Evolutionary conservation across 495 filamentous ascomycete species (phyloP), one percentile per base, ranked within the genome.

Genomic region (Aspergillus panamensis): DNA sequence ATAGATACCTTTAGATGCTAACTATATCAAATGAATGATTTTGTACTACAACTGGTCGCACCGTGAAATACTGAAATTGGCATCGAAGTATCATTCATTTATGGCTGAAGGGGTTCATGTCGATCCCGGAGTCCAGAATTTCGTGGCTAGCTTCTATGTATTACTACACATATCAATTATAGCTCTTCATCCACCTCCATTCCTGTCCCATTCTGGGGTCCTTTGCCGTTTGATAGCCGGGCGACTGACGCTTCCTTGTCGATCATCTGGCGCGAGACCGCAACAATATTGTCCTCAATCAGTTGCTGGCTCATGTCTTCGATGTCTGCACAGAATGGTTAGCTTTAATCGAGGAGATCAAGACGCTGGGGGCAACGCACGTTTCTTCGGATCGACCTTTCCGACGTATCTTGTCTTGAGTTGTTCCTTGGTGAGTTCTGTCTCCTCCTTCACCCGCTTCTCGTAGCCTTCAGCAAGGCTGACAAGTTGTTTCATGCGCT

Each of bases 311-410:
- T 94, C 54, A 98, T 86, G 65, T 96, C 91, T 73, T 97, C 94
- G 67, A 98, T 79, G 71, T 98, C 84, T 87, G 63, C 51, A 44
- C 25, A 52, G 10, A 51, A 25, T 0, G 4, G 3, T 54, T 76
- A 57, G 20, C 6, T 13, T 13, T 12, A 33, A n/a, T 21, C 61
- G 37, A 43, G 21, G 45, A 31, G 33, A 29, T 9, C 12, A 25
- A 19, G n/a, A 32, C 8, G 57, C 6, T 13, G 14, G 14, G 35
- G 6, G 25, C 8, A 50, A 77, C 82, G 33, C 80, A 87, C 84
- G 94, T 80, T 98, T 98, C 87, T 98, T 98, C 30, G 94, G 94
- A 67, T 98, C 94, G 64, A 97, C 83, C 77, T 97, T 97, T 69
- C 94, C 94, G 47, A 98, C 94, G 74, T 98, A 98, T 84, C 94